Evolutionary conservation across 257 asterid species (phyloP).

Genomic region (Lycium barbarum): DNA sequence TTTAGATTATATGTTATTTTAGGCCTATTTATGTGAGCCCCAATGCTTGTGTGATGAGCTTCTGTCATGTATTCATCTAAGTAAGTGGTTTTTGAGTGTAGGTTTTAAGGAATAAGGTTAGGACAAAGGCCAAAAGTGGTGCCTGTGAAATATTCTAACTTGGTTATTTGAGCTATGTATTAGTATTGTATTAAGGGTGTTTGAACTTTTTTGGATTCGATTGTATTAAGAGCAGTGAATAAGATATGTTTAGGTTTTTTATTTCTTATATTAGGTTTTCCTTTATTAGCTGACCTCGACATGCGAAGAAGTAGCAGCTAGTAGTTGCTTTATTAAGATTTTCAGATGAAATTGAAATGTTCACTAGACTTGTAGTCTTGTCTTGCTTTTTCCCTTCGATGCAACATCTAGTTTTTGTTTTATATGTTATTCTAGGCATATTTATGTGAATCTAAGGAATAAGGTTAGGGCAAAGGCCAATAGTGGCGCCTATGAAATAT

Average conservation of each 20-base stretch:
- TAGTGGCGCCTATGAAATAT: not conserved
- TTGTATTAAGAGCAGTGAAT: not conserved
- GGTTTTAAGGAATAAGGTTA: not conserved
- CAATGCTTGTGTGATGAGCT: not conserved
- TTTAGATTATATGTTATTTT: not conserved
- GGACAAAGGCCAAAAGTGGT: not conserved
- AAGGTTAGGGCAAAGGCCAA: not conserved
- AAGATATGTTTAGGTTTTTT: slow-evolving; percentile 1
- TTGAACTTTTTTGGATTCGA: slow-evolving; percentile 34
- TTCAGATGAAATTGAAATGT: not conserved
- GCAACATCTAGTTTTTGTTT: not conserved
- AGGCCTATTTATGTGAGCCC: slow-evolving; percentile 1
- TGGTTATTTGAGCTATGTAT: slow-evolving; percentile 11
- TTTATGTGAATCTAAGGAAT: slow-evolving; percentile 15
- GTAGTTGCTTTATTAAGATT: too few relatives aligned
- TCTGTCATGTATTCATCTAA: not conserved
- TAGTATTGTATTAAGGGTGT: slow-evolving; percentile 22
- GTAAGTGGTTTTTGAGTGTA: not conserved
- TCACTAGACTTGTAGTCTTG: slow-evolving; percentile 19
- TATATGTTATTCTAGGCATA: not conserved
- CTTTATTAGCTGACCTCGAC: too few relatives aligned
- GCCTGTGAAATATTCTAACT: not conserved
- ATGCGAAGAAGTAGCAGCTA: too few relatives aligned
- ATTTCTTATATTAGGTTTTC: not conserved
- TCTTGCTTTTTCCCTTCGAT: too few relatives aligned